Base-by-base conservation (phyloP, 306 rosid genomes). In the Cicer chorassanicum region DNA sequence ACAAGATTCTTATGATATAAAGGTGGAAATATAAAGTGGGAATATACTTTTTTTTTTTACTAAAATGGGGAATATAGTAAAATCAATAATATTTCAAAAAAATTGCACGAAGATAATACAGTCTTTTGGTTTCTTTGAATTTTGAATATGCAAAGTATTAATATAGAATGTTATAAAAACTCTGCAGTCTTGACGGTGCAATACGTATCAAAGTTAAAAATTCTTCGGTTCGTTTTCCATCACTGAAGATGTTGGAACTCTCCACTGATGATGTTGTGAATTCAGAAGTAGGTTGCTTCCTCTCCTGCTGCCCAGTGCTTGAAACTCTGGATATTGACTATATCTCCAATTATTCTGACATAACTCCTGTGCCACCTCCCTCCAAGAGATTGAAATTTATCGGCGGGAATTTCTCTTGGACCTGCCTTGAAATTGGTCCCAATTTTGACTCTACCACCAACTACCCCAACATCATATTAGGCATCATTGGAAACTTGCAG, bases 301-400 rank as follows among this genome's bases (percentile, higher is more conserved):
- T 62, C 29, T 14, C 55, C 42, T 43, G 29, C 21, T 56, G 76
- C 24, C 76, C 76, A 0, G 6, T 1, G 7, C 67, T 73, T 0
- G 70, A 73, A 15, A 73, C 19, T 24, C 38, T 73, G 5, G 4
- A 10, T 1, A 2, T 36, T 1, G 0, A 10, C 54, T 4, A 6
- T 12, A 7, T 10, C 8, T 5, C 56, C 0, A 0, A 1, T 1
- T 1, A 2, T 6, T 1, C 1, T 0, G 6, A 9, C 4, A 14
- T 3, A 62, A 1, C 46, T 9, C 8, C 19, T 12, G 2, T 61
- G 18, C 70, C 70, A 6, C 14, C 9, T 8, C 46, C 70, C 8
- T 2, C 50, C 39, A 38, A 60, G 19, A 46, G 46, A 8, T 15
- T 73, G 49, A 9, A 60, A 9, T 46, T 44, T 46, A 2, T 0